These are phyloP conservation scores for Yamadazyma spencermartinsiae DNA, from an alignment of 1,139 yeast genomes.

Conservation along the genomic window DNA sequence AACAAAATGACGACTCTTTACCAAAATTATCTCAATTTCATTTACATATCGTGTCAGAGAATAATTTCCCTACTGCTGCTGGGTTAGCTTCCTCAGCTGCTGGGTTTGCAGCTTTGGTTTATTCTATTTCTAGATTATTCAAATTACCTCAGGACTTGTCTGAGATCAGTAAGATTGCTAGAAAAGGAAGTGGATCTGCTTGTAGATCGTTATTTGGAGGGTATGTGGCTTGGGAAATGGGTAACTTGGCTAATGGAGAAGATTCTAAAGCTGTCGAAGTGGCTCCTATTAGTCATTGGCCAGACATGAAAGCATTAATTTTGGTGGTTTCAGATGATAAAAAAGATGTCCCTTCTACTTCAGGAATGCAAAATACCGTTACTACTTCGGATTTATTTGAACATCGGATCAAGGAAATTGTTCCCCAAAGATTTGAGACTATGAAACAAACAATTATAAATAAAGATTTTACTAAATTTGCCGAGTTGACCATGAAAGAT, in stretches of 20 bases:
- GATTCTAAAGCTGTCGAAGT: conserved; percentile 94
- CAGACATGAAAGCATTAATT: conserved; percentile 86
- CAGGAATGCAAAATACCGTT: conserved; percentile 96
- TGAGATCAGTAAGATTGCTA: conserved; percentile 87
- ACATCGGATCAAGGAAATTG: conserved; percentile 75
- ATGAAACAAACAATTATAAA: conserved; percentile 76
- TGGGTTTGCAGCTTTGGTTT: conserved; percentile 94
- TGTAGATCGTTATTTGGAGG: conserved; percentile 97
- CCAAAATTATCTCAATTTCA: conserved; percentile 65
- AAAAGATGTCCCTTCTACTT: conserved; percentile 91
- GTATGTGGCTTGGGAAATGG: conserved; percentile 99
- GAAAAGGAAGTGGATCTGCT: conserved; percentile 98
- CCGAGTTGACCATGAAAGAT: conserved; percentile 90
- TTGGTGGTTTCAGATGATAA: conserved; percentile 90
- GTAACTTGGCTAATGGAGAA: conserved; percentile 63
- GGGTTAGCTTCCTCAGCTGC: conserved; percentile 93
- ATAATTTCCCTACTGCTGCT: conserved; percentile 98
- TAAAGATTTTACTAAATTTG: conserved; percentile 77
- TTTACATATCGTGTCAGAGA: conserved; percentile 84
- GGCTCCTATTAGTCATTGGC: conserved; percentile 87
- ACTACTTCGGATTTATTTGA: conserved; percentile 82
- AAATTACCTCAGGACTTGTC: conserved; percentile 78
- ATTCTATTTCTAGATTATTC: conserved; percentile 80
- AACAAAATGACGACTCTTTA: conserved; percentile 45
- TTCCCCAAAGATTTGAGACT: conserved; percentile 76